Evolutionary conservation across 1,284 basidiomycete species (phyloP).

Genomic region (Rhodotorula sp.): DNA sequence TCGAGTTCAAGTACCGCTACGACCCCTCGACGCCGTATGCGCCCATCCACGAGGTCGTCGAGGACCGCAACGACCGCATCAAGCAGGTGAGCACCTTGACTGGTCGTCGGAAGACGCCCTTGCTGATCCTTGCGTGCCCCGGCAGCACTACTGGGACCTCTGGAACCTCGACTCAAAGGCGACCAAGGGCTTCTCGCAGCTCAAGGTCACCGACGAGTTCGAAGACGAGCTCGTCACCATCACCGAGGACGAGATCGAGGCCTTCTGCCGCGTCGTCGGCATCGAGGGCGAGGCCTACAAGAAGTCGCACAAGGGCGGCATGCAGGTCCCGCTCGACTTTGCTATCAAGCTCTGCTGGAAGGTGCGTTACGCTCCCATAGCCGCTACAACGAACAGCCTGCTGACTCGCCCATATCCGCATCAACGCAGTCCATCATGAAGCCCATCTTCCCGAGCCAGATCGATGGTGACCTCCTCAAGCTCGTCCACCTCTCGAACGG

Average conservation of each 20-base stretch:
- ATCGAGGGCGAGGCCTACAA: constrained; percentile 92
- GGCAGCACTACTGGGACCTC: constrained; percentile 72
- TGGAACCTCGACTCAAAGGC: constrained; percentile 76
- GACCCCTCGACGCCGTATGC: constrained; percentile 84
- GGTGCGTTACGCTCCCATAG: constrained; percentile 57
- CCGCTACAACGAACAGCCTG: neutral
- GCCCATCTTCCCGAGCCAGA: constrained; percentile 86
- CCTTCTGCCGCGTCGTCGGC: constrained; percentile 90
- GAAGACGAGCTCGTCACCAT: constrained; percentile 79
- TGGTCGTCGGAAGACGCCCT: too few relatives aligned
- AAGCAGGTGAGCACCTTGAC: constrained; percentile 58
- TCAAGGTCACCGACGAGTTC: constrained; percentile 76
- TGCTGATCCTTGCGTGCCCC: neutral
- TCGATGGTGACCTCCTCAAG: constrained; percentile 91
- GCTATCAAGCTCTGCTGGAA: constrained; percentile 98
- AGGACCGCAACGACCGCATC: constrained; percentile 84
- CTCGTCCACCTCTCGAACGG: constrained; percentile 96
- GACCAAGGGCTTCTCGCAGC: constrained; percentile 44
- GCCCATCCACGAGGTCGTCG: constrained; percentile 87
- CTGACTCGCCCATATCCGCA: constrained; percentile 11
- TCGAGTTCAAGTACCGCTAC: constrained; percentile 80
- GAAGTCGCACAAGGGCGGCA: constrained; percentile 63
- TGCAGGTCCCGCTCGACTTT: constrained; percentile 86
- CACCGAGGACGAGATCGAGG: constrained; percentile 72
- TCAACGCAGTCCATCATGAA: constrained; percentile 82